A percentile compares a stretch with the other conserved stretches of the same genome.
phyloP scores from a whole-genome alignment of 225 moss, liverwort and hornwort genomes.

The Bryoerythrophyllum caledonicum region DNA sequence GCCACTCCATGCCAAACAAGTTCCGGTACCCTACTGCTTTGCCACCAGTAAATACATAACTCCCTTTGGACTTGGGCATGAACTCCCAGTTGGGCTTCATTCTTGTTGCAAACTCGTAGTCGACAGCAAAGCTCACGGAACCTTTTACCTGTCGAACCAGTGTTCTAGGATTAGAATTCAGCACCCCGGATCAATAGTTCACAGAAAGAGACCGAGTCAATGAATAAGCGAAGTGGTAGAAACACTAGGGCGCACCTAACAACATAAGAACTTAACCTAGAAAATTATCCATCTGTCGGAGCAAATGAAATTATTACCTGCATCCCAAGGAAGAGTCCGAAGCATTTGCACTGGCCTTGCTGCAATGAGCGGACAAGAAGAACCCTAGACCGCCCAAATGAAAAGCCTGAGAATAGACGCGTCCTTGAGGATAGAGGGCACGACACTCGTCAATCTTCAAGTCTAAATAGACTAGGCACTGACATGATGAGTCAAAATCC shows the following conservation, averaged over 20 bases:
- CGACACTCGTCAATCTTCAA: slow-evolving; percentile 95
- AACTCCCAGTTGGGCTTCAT: slow-evolving; percentile 94
- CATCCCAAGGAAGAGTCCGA: slow-evolving; percentile 99
- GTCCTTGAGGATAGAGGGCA: slow-evolving; percentile 79
- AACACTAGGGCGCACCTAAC: no score
- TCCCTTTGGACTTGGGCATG: slow-evolving; percentile 83
- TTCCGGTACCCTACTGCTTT: slow-evolving; percentile 99
- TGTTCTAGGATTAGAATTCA: background rate
- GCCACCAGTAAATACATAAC: slow-evolving; percentile 91
- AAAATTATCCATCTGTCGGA: no score
- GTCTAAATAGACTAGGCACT: slow-evolving; percentile 88
- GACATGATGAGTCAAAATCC: slow-evolving; percentile 84
- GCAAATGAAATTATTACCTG: no score
- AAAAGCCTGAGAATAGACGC: slow-evolving; percentile 96
- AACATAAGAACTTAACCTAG: no score
- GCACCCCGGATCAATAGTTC: no score
- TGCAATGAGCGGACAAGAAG: slow-evolving; percentile 97
- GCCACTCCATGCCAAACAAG: slow-evolving; percentile 90
- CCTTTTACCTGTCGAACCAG: slow-evolving; percentile 73
- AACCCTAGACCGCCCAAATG: slow-evolving; percentile 98
- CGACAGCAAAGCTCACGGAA: slow-evolving; percentile 86
- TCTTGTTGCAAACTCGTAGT: slow-evolving; percentile 95
- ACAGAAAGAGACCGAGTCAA: no score
- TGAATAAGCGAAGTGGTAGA: no score
- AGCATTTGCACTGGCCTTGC: slow-evolving; percentile 82